Percentiles rank a stretch among this genome's conserved stretches.
Conservation (phyloP, 1,139 yeast genomes). For the Suhomyces kunorum region DNA sequence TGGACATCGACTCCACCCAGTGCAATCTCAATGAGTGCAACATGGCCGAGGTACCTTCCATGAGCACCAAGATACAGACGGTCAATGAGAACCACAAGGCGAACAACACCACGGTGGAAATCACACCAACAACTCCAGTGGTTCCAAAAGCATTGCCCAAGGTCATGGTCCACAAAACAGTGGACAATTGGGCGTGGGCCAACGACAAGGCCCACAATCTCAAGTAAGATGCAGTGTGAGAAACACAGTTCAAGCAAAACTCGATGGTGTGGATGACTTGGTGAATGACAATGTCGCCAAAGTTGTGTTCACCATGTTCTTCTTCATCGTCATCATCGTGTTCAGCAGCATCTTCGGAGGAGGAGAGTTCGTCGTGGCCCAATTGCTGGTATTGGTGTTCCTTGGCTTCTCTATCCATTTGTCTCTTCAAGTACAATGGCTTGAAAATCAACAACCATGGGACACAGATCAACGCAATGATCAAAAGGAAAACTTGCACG, state of each 20-base stretch:
- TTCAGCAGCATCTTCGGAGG: constrained; percentile 19
- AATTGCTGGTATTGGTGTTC: constrained; percentile 35
- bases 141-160: constrained; percentile 56
- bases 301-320: constrained; percentile 56
- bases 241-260: constrained; percentile 75
- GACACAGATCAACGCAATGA: constrained; percentile 68
- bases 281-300: constrained; percentile 77
- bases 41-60: constrained; percentile 92
- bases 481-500: constrained; percentile 59
- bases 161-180: constrained; percentile 80
- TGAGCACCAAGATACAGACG: constrained; percentile 69
- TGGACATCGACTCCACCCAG: constrained; percentile 88
- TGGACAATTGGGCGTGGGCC: constrained; percentile 76
- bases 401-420: constrained; percentile 44
- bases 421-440: constrained; percentile 52
- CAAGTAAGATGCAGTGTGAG: constrained; percentile 77
- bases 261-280: constrained; percentile 81
- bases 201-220: constrained; percentile 79
- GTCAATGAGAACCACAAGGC: constrained; percentile 81
- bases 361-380: constrained; percentile 16
- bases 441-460: constrained; percentile 74
- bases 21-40: constrained; percentile 80
- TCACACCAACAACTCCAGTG: constrained; percentile 51
- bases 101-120: constrained; percentile 60
- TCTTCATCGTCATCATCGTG: constrained; percentile 55